Conservation (phyloP, 768 basidiomycete species). For the Lactarius deliciosus region DNA sequence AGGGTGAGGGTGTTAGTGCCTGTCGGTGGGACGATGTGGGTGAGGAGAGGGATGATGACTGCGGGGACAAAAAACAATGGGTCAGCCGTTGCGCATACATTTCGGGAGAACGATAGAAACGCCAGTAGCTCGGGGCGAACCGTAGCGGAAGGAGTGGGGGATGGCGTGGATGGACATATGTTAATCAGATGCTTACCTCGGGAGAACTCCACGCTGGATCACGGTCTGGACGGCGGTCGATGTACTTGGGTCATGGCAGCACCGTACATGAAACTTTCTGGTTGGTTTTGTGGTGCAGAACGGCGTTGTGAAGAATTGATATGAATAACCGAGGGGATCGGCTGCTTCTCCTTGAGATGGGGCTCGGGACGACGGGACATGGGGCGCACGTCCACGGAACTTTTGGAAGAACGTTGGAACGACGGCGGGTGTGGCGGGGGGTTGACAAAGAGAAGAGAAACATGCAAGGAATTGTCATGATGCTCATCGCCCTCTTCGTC, state of each 20-base stretch:
- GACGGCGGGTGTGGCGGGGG: conserved; percentile 15
- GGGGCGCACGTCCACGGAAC: conserved; percentile 28
- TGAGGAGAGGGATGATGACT: conserved; percentile 26
- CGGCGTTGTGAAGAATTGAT: conserved; percentile 45
- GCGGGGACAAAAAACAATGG: background rate
- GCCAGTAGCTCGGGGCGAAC: background rate
- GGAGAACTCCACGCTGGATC: conserved; percentile 29
- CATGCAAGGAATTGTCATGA: conserved; percentile 35
- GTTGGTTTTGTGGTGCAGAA: conserved; percentile 50
- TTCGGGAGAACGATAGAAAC: background rate
- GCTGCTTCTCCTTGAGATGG: conserved; percentile 32
- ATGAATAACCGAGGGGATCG: conserved; percentile 4
- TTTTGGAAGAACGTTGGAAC: conserved; percentile 24
- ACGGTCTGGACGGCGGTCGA: conserved; percentile 22
- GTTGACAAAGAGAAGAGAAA: conserved; percentile 33
- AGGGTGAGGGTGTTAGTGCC: conserved; percentile 27
- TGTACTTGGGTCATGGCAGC: conserved; percentile 32
- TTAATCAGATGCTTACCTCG: conserved; percentile 20
- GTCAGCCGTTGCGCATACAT: background rate
- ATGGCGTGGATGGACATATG: background rate
- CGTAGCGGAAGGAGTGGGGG: background rate
- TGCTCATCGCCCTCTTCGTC: conserved; percentile 36
- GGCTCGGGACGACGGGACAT: conserved; percentile 23
- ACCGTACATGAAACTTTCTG: conserved; percentile 51
- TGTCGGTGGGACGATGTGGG: conserved; percentile 24